Conservation (phyloP, 768 basidiomycete genomes). For the Podaxis pistillaris region DNA sequence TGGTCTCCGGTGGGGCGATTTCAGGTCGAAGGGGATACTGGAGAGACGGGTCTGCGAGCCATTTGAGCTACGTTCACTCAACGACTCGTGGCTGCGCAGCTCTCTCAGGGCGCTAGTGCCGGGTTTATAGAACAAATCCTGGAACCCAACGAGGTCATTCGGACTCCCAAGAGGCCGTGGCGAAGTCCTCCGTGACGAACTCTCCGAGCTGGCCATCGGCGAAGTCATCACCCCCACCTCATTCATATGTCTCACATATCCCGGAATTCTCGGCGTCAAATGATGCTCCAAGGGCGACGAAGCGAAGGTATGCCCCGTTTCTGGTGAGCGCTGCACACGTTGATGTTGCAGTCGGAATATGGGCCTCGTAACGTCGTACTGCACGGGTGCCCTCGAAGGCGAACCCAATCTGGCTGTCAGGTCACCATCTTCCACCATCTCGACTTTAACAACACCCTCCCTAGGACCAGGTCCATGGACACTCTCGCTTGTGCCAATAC, state of each 20-base stretch:
- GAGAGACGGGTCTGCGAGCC: slow-evolving; percentile 24
- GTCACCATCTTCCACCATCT: slow-evolving; percentile 10
- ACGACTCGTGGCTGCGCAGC: slow-evolving; percentile 10
- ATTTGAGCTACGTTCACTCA: slow-evolving; percentile 4
- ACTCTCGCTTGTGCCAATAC: slow-evolving; percentile 45
- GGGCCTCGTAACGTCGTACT: slow-evolving; percentile 34
- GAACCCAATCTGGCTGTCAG: slow-evolving; percentile 3
- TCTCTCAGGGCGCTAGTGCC: slow-evolving; percentile 14
- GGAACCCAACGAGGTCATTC: slow-evolving; percentile 72
- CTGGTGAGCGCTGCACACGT: slow-evolving; percentile 1
- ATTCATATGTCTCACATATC: background rate
- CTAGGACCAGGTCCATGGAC: slow-evolving; percentile 20
- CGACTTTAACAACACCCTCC: slow-evolving; percentile 6
- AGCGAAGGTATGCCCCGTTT: slow-evolving; percentile 20
- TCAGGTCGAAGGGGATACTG: slow-evolving; percentile 34
- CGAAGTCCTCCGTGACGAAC: slow-evolving; percentile 36
- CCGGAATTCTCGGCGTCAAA: slow-evolving; percentile 11
- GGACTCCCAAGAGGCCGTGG: slow-evolving; percentile 57
- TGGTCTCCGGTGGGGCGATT: slow-evolving; percentile 29
- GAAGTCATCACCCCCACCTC: slow-evolving; percentile 16
- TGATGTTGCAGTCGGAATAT: slow-evolving; percentile 19
- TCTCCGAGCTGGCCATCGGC: slow-evolving; percentile 18
- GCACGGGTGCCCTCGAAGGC: slow-evolving; percentile 22
- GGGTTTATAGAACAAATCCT: slow-evolving; percentile 71
- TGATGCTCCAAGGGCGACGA: slow-evolving; percentile 19